These are phyloP conservation scores for Ophiosphaerella narmari DNA, from an alignment of 2,329 filamentous ascomycete species.

Conservation along the genomic window DNA sequence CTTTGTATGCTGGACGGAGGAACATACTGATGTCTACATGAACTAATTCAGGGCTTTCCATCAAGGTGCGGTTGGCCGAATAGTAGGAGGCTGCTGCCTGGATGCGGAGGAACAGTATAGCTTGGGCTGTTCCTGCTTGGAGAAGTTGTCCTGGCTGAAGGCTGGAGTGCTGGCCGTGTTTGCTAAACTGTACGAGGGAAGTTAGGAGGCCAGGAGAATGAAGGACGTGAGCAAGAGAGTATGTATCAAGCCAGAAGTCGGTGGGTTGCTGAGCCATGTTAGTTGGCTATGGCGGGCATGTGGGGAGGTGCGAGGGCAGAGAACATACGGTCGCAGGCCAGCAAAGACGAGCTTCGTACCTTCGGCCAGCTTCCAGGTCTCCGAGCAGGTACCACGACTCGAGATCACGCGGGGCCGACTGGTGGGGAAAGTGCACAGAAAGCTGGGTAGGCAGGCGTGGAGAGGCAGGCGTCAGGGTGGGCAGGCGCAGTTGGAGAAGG, in stretches of 20 bases:
- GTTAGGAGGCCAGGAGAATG: conserved; percentile 65
- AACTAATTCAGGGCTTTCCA: conserved; percentile 75
- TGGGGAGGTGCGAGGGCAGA: conserved; percentile 1
- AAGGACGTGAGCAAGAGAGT: conserved; percentile 65
- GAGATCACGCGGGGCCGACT: conserved; percentile 58
- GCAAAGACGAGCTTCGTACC: conserved; percentile 91
- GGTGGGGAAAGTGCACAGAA: conserved; percentile 68
- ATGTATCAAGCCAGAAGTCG: conserved; percentile 70
- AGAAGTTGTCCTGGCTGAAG: neutral
- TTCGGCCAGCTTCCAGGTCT: conserved; percentile 68
- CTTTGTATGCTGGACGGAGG: neutral
- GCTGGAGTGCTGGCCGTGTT: conserved; percentile 50
- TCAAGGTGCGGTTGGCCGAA: conserved; percentile 72
- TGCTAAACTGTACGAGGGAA: conserved; percentile 67
- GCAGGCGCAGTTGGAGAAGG: conserved; percentile 66
- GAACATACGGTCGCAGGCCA: conserved; percentile 86
- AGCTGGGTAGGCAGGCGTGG: conserved; percentile 66
- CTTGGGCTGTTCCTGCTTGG: conserved; percentile 40
- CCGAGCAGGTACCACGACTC: conserved; percentile 81
- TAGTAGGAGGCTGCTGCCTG: conserved; percentile 84
- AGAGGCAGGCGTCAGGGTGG: conserved; percentile 62
- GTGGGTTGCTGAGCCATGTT: conserved; percentile 75
- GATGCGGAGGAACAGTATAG: conserved; percentile 73
- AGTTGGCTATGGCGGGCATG: conserved; percentile 12
- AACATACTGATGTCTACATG: conserved; percentile 68